These are phyloP conservation scores for Vigna hirtella DNA, from an alignment of 306 rosid species.

Conservation along the genomic window DNA sequence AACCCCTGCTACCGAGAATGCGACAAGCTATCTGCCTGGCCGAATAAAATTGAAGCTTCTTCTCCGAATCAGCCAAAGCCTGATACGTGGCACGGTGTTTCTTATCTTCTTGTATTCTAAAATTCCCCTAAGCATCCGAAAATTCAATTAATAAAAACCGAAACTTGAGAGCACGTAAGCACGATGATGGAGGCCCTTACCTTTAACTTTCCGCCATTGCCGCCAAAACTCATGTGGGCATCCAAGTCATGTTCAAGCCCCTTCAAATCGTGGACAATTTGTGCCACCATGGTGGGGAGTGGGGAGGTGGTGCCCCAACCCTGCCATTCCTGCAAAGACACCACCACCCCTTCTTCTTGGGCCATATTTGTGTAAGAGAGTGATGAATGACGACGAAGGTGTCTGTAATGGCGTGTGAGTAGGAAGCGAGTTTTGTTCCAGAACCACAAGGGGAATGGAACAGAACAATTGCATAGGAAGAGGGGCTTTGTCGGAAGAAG, in stretches of 20 bases:
- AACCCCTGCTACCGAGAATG: constrained; percentile 86
- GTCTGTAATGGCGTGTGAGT: constrained; percentile 31
- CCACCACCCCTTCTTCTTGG: constrained; percentile 30
- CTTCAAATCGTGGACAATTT: constrained; percentile 72
- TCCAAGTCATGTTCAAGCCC: constrained; percentile 63
- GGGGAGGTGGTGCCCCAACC: constrained; percentile 88
- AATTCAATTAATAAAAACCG: background rate
- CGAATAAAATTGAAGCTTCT: constrained; percentile 78
- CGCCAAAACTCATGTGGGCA: constrained; percentile 78
- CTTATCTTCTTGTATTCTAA: constrained; percentile 72
- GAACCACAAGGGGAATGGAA: background rate
- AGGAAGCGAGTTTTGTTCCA: constrained; percentile 39
- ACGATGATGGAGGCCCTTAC: constrained; percentile 10
- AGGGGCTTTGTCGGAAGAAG: constrained; percentile 44
- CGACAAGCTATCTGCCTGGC: constrained; percentile 98
- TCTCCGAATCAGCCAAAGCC: constrained; percentile 77
- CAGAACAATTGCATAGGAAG: background rate
- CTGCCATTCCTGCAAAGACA: constrained; percentile 90
- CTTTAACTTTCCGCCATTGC: constrained; percentile 82
- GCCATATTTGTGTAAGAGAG: constrained; percentile 24
- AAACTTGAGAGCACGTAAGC: background rate
- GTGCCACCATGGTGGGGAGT: constrained; percentile 62
- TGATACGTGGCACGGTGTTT: constrained; percentile 85
- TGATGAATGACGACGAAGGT: background rate
- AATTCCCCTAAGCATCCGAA: constrained; percentile 59